Evolutionary conservation across 2,329 filamentous ascomycete species (phyloP), one percentile per base, ranked within the genome.

Genomic region (Sporothrix brunneoviolacea): DNA sequence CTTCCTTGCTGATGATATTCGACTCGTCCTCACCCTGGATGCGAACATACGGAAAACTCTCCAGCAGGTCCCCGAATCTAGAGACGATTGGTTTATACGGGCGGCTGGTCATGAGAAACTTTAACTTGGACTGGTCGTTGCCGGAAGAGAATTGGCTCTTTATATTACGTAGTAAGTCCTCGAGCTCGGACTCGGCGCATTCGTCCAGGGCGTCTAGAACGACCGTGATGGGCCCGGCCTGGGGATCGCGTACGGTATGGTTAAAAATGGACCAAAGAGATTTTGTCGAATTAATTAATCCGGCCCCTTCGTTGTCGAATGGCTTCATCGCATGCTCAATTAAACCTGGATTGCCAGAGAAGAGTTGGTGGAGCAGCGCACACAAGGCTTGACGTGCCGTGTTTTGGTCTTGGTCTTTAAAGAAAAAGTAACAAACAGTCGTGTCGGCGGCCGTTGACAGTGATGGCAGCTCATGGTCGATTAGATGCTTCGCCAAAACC

Each of bases 401-500:
- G 30, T 68, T 62, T 38, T 71, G 68, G 30, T 64, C 60, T 47
- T 64, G 54, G 22, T 68, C 65, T 50, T 70, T 70, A 57, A 72
- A 72, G 51, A 72, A 73, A 50, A 69, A 72, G 58, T 72, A 72
- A 54, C 67, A 70, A 3, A 68, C 59, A 0, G 59, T 62, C n/a
- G n/a, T n/a, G n/a, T n/a, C n/a, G n/a, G n/a, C n/a, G n/a, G n/a
- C n/a, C 13, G 39, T 9, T 2, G 35, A 18, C 12, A 41, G 4
- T 12, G 13, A 12, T 22, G 56, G 58, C 1, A 69, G 53, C 7
- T 36, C 48, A 6, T 60, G 28, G 37, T 68, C 61, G 18, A 68
- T 54, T 0, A 70, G 59, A 39, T 62, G 63, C 38, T 59, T 65
- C 8, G 68, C 61, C 32, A 70, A 44, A 32, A 65, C 66, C 0